These are phyloP conservation scores for Brettanomyces custersianus DNA, from an alignment of 805 yeast genomes.

Conservation along the genomic window DNA sequence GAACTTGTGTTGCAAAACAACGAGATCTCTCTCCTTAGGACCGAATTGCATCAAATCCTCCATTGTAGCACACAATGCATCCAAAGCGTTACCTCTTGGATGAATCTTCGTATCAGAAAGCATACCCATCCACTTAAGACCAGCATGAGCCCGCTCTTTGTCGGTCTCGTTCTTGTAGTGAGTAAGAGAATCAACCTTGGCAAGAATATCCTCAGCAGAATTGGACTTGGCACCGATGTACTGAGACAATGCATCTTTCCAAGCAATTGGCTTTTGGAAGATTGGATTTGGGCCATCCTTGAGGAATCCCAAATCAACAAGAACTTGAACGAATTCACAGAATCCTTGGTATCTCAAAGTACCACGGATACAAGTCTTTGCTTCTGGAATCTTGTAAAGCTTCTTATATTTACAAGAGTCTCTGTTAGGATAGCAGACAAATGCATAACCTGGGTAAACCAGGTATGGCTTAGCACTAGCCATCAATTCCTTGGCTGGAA, in stretches of 20 bases:
- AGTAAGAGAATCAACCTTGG: conserved; percentile 70
- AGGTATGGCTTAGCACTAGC: conserved; percentile 89
- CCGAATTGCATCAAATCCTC: conserved; percentile 95
- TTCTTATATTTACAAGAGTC: conserved; percentile 93
- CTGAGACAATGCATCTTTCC: conserved; percentile 82
- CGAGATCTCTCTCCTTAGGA: conserved; percentile 91
- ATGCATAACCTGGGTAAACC: conserved; percentile 91
- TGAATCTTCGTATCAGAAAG: conserved; percentile 68
- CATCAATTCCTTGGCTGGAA: conserved; percentile 89
- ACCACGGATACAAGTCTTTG: conserved; percentile 93
- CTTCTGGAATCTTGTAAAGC: conserved; percentile 91
- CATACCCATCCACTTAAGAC: conserved; percentile 90
- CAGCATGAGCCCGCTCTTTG: conserved; percentile 78
- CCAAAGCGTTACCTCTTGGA: conserved; percentile 91
- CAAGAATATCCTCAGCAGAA: conserved; percentile 63
- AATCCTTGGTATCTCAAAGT: conserved; percentile 97
- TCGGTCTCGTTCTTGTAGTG: conserved; percentile 74
- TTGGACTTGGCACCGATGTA: conserved; percentile 68
- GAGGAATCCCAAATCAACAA: conserved; percentile 90
- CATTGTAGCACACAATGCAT: conserved; percentile 92
- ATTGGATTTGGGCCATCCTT: conserved; percentile 61
- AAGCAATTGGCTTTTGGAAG: conserved; percentile 50
- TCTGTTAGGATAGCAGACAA: conserved; percentile 96
- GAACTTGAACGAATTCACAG: conserved; percentile 94
- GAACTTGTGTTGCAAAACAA: conserved; percentile 93